Evolutionary conservation across 106 monocot genomes (phyloP).

Genomic region (Acorus calamus): DNA sequence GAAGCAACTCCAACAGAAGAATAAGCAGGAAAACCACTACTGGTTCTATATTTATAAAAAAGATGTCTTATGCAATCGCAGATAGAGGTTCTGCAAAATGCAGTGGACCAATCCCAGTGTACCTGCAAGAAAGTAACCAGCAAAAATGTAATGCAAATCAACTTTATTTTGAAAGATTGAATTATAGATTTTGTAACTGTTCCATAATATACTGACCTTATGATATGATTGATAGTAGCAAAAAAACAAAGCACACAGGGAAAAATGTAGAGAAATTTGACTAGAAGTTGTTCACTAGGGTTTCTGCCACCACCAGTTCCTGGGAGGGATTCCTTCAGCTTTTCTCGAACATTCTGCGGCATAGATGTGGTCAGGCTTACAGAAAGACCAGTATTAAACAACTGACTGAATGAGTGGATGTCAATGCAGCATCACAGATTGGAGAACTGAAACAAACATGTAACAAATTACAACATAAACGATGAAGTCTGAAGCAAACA

Average conservation of each 20-base stretch:
- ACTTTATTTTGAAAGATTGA: too few species aligned
- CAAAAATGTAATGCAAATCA: too few species aligned
- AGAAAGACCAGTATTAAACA: too few species aligned
- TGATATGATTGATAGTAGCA: constrained; percentile 45
- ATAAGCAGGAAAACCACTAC: constrained; percentile 43
- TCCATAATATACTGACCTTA: constrained; percentile 35
- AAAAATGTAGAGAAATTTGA: constrained; percentile 55
- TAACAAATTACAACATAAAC: neutral
- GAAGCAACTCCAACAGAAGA: constrained; percentile 49
- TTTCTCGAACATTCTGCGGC: constrained; percentile 57
- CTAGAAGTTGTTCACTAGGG: constrained; percentile 41
- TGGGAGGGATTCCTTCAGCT: constrained; percentile 79
- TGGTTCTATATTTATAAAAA: constrained; percentile 41
- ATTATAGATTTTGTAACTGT: too few species aligned
- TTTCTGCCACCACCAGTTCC: constrained; percentile 82
- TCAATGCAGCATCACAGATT: neutral
- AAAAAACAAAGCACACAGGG: constrained; percentile 50
- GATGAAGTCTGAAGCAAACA: constrained; percentile 7
- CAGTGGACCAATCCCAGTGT: constrained; percentile 27
- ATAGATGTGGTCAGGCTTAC: neutral
- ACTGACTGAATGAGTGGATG: too few species aligned
- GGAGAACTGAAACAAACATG: neutral
- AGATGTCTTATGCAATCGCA: constrained; percentile 55
- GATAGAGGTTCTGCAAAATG: constrained; percentile 29
- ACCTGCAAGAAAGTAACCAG: constrained; percentile 30